A percentile compares a stretch with the other conserved stretches of the same genome.
phyloP scores from a whole-genome alignment of 164 flowering plant species.

The Chimonanthus praecox region DNA sequence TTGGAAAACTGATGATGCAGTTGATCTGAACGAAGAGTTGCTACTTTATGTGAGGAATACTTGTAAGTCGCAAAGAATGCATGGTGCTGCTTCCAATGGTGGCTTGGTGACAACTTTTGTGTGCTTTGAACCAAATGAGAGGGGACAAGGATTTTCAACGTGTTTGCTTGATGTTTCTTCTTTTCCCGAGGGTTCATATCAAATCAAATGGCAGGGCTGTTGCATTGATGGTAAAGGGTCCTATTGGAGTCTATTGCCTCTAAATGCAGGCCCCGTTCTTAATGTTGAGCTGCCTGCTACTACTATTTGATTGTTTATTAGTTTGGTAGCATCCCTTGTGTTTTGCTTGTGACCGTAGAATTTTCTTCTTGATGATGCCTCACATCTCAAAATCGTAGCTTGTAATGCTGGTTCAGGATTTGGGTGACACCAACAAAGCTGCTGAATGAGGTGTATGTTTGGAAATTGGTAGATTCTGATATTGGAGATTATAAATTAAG shows the following conservation, averaged over 20 bases:
- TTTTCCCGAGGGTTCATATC: conserved; percentile 63
- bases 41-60: conserved; percentile 28
- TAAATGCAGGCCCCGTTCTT: conserved; percentile 50
- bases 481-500: too few relatives aligned
- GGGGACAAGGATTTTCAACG: conserved; percentile 73
- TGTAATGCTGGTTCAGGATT: too few relatives aligned
- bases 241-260: conserved; percentile 65
- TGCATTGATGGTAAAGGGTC: conserved; percentile 52
- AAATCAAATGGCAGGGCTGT: conserved; percentile 65
- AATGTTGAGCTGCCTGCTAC: conserved; percentile 23
- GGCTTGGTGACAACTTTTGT: conserved; percentile 24
- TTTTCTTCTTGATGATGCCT: too few relatives aligned
- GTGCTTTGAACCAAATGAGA: conserved; percentile 43
- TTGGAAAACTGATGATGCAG: conserved; percentile 28
- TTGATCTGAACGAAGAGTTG: conserved; percentile 51
- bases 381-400: too few relatives aligned
- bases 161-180: conserved; percentile 74
- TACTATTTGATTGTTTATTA: background rate
- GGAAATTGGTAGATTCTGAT: too few relatives aligned
- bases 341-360: too few relatives aligned
- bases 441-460: too few relatives aligned
- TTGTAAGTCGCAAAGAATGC: conserved; percentile 1
- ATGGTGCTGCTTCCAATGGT: conserved; percentile 9
- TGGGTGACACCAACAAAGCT: too few relatives aligned
- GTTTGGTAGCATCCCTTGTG: too few relatives aligned